phyloP scores from a whole-genome alignment of 1,284 basidiomycete species.

The Polyporus tsugae region DNA sequence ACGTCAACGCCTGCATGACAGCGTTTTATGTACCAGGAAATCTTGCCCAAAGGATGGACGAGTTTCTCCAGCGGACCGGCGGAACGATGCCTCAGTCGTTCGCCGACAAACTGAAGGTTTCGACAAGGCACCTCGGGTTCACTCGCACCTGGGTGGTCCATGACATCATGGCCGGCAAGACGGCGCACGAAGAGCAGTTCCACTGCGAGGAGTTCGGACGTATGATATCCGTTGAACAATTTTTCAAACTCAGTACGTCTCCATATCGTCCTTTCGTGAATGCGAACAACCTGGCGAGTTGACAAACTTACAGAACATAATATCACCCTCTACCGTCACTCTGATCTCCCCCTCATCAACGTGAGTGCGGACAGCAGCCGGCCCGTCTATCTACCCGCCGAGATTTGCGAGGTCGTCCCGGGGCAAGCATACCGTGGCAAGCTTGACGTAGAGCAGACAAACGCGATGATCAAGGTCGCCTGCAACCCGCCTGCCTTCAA shows the following conservation, averaged over 20 bases:
- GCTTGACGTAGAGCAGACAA: constrained; percentile 61
- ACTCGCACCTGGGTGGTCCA: constrained; percentile 58
- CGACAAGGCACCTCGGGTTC: constrained; percentile 63
- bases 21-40: constrained; percentile 74
- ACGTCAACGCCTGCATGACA: constrained; percentile 77
- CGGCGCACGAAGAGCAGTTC: constrained; percentile 58
- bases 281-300: not conserved
- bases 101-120: constrained; percentile 61
- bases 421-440: constrained; percentile 63
- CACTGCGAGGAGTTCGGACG: constrained; percentile 59
- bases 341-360: constrained; percentile 68
- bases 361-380: constrained; percentile 54
- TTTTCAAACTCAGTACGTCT: constrained; percentile 64
- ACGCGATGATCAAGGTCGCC: constrained; percentile 68
- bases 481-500: constrained; percentile 67
- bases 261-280: constrained; percentile 1
- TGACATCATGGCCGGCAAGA: constrained; percentile 49
- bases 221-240: constrained; percentile 64
- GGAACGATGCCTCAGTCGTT: constrained; percentile 60
- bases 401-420: constrained; percentile 69
- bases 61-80: constrained; percentile 51
- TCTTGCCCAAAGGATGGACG: constrained; percentile 60
- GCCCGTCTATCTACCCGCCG: constrained; percentile 65
- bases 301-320: constrained; percentile 57
- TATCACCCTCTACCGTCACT: constrained; percentile 54